Evolutionary conservation across 73 alveolate genomes (phyloP).

Genomic region (Tetrahymena borealis): DNA sequence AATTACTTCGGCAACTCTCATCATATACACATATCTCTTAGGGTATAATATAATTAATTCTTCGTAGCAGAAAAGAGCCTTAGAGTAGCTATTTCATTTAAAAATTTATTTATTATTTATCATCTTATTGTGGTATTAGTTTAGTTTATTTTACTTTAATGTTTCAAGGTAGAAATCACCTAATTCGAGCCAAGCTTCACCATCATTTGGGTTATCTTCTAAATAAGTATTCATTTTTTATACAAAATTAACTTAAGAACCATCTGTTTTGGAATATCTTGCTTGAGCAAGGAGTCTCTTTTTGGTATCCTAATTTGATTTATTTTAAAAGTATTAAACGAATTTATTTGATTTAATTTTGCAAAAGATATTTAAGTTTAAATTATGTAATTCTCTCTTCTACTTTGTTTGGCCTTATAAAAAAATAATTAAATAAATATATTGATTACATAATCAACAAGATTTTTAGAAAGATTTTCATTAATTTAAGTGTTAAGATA

Average conservation of each 20-base stretch:
- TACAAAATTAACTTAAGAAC: background rate
- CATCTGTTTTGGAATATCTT: background rate
- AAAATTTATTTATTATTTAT: background rate
- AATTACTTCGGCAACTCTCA: background rate
- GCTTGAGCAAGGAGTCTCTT: background rate
- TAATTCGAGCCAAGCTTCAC: background rate
- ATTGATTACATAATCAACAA: background rate
- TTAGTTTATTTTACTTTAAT: background rate
- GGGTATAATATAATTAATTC: background rate
- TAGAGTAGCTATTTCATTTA: background rate
- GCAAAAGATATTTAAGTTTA: no score
- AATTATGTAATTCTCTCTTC: background rate
- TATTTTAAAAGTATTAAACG: background rate
- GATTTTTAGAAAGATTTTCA: background rate
- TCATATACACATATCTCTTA: background rate
- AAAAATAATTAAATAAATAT: background rate
- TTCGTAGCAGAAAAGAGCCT: background rate
- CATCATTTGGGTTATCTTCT: background rate
- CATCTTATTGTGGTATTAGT: background rate
- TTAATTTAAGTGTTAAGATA: background rate
- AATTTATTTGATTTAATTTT: background rate
- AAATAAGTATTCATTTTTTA: background rate
- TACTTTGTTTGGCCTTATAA: background rate
- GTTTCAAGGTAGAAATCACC: background rate
- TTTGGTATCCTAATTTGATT: background rate